Conservation (phyloP, 495 filamentous ascomycete species). For the Massariosphaeria phaeospora region DNA sequence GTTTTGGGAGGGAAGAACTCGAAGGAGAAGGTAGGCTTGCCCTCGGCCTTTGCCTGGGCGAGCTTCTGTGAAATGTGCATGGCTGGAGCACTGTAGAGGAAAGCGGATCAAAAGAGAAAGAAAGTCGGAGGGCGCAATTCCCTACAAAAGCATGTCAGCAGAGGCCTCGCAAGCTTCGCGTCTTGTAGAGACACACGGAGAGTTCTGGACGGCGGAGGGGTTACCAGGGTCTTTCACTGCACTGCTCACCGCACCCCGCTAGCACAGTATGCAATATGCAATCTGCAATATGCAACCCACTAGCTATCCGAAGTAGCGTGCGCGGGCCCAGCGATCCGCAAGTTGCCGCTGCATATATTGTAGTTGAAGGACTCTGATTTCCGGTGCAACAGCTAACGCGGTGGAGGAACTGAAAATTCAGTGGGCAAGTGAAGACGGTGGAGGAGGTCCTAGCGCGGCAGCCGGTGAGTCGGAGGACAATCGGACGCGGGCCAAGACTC, state of each 20-base stretch:
- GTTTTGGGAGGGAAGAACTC: constrained; percentile 99
- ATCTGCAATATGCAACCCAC: too few relatives aligned
- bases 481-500: constrained; percentile 22
- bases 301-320: constrained; percentile 44
- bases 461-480: constrained; percentile 18
- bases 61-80: constrained; percentile 95
- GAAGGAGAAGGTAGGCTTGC: constrained; percentile 87
- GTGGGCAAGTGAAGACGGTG: constrained; percentile 8
- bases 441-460: not conserved
- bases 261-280: too few relatives aligned
- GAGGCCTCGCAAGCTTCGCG: not conserved
- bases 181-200: not conserved
- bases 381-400: not conserved
- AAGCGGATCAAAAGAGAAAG: constrained; percentile 6
- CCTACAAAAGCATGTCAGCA: not conserved
- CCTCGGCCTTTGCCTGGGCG: constrained; percentile 67
- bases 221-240: not conserved
- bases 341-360: constrained; percentile 45
- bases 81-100: constrained; percentile 1
- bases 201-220: not conserved
- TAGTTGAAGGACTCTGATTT: not conserved
- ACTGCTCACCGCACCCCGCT: constrained; percentile 3
- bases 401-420: not conserved
- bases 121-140: not conserved
- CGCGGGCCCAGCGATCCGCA: constrained; percentile 46